Evolutionary conservation across 2,329 filamentous ascomycete species (phyloP).

Genomic region (Colletotrichum destructivum): DNA sequence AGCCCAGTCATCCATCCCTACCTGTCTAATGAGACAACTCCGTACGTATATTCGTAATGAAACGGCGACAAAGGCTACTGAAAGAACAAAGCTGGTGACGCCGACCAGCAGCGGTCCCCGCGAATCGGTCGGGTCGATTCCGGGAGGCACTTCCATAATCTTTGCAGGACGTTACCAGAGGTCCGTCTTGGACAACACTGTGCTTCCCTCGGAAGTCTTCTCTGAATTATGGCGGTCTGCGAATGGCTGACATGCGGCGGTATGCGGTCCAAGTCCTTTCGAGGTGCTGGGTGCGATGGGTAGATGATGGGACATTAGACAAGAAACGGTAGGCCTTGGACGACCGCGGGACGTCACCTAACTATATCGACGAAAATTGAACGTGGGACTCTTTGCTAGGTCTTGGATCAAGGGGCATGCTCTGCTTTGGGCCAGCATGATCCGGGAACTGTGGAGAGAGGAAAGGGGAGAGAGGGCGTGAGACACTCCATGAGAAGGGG

Average conservation of each 20-base stretch:
- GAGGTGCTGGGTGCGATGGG: not conserved
- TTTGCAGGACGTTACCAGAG: not conserved
- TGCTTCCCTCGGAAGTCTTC: too few relatives aligned
- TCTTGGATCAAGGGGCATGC: not conserved
- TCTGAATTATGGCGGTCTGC: not conserved
- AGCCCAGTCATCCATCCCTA: constrained; percentile 48
- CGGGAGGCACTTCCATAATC: constrained; percentile 39
- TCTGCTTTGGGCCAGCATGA: constrained; percentile 1
- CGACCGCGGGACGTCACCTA: not conserved
- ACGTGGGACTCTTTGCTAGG: not conserved
- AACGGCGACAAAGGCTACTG: constrained; percentile 32
- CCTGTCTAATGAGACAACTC: constrained; percentile 45
- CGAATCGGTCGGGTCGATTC: constrained; percentile 20
- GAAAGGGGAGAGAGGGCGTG: constrained; percentile 15
- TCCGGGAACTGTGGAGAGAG: constrained; percentile 3
- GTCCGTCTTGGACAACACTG: not conserved
- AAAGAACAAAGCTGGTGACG: constrained; percentile 7
- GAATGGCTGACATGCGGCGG: not conserved
- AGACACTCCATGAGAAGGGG: constrained; percentile 20
- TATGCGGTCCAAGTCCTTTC: not conserved
- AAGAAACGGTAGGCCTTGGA: not conserved
- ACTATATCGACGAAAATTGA: constrained; percentile 20
- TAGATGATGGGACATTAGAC: constrained; percentile 7
- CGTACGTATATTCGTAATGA: constrained; percentile 45
- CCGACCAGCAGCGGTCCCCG: constrained; percentile 17